phyloP scores from a whole-genome alignment of 352 stramenopile species.

The Phytophthora boehmeriae region DNA sequence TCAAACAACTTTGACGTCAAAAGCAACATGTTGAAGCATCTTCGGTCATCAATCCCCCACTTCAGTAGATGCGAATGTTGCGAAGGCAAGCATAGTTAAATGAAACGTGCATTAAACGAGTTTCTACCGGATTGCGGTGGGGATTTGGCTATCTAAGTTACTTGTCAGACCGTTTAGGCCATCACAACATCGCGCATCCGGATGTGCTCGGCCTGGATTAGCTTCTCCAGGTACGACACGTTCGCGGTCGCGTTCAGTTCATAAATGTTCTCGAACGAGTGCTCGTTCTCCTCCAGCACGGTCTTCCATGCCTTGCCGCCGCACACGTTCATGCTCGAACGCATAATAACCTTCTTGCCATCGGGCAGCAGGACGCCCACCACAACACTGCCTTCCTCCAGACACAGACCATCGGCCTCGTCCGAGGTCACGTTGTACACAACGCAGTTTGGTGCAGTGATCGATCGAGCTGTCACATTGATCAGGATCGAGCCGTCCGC shows the following conservation, averaged over 20 bases:
- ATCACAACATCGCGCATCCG: slow-evolving; percentile 81
- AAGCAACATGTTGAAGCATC: background rate
- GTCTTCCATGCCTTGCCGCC: slow-evolving; percentile 95
- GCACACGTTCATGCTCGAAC: slow-evolving; percentile 92
- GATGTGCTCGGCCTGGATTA: slow-evolving; percentile 82
- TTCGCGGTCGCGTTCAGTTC: slow-evolving; percentile 92
- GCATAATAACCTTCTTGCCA: slow-evolving; percentile 93
- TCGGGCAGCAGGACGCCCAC: slow-evolving; percentile 93
- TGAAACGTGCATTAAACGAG: slow-evolving; percentile 26
- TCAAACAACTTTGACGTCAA: background rate
- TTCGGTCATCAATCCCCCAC: too few species aligned
- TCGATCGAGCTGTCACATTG: slow-evolving; percentile 97
- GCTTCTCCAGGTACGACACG: slow-evolving; percentile 85
- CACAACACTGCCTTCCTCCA: slow-evolving; percentile 93
- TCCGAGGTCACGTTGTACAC: slow-evolving; percentile 98
- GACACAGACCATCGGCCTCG: slow-evolving; percentile 86
- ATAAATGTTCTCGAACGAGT: slow-evolving; percentile 97
- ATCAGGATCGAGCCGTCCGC: slow-evolving; percentile 97
- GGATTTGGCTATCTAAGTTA: slow-evolving; percentile 33
- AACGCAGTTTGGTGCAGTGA: slow-evolving; percentile 94
- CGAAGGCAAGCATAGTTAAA: background rate
- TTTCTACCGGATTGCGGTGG: slow-evolving; percentile 37
- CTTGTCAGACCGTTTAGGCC: slow-evolving; percentile 39
- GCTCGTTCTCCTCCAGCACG: slow-evolving; percentile 90
- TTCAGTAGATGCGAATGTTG: too few species aligned